phyloP scores from a whole-genome alignment of 495 filamentous ascomycete species.

The Terfezia boudieri region DNA sequence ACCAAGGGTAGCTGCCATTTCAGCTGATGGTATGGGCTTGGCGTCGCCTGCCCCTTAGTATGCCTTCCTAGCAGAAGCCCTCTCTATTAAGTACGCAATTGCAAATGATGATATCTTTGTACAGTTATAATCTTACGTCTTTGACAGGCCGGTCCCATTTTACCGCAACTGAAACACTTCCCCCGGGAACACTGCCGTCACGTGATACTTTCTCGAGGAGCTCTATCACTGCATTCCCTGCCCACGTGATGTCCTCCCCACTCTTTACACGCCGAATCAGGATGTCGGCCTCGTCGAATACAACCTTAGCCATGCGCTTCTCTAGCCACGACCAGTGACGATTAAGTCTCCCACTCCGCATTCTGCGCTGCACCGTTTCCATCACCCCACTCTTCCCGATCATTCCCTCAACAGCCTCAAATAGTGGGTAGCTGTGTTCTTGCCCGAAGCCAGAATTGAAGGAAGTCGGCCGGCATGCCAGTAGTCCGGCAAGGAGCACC shows the following conservation, averaged over 20 bases:
- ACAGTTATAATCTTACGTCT: no score
- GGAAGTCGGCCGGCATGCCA: not conserved
- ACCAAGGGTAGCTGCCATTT: no score
- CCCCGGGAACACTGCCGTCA: not conserved
- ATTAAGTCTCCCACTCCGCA: not conserved
- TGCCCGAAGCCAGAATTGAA: no score
- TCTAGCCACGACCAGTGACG: not conserved
- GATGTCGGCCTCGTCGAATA: not conserved
- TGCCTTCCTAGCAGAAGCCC: no score
- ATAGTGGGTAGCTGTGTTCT: no score
- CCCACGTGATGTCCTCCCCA: not conserved
- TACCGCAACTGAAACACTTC: no score
- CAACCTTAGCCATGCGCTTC: not conserved
- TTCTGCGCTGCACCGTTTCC: not conserved
- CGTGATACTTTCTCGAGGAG: not conserved
- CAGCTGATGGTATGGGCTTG: no score
- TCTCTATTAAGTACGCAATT: no score
- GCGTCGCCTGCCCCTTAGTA: no score
- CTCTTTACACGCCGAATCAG: not conserved
- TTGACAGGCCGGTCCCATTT: no score
- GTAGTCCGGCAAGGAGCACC: not conserved
- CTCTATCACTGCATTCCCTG: not conserved
- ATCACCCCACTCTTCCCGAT: not conserved
- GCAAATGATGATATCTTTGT: no score
- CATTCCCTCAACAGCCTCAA: not conserved